A percentile compares a stretch with the other conserved stretches of the same genome.
Conservation (phyloP, 2,329 filamentous ascomycete species). For the Magnaporthiopsis rhizophila region DNA sequence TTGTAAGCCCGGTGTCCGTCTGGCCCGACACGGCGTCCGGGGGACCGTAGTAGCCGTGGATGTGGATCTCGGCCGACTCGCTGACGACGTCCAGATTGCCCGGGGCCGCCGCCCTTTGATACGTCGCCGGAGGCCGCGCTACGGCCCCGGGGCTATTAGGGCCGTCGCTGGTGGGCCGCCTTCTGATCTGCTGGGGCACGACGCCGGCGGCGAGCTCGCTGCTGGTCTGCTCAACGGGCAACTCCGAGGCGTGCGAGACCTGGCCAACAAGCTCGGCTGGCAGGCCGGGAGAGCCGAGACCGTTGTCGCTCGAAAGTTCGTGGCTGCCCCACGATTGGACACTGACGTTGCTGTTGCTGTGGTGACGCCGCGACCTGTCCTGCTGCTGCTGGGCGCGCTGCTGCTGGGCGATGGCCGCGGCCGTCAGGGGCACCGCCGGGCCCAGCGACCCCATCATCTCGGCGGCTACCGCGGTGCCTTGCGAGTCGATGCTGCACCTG, state of each 20-base stretch:
- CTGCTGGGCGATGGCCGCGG: slow-evolving; percentile 1
- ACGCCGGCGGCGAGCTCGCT: slow-evolving; percentile 13
- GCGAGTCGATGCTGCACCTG: slow-evolving; percentile 30
- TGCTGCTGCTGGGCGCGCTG: slow-evolving; percentile 14
- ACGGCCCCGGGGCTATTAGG: slow-evolving; percentile 3
- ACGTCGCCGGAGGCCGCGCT: slow-evolving; percentile 10
- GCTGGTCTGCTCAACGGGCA: slow-evolving; percentile 22
- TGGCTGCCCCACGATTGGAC: slow-evolving; percentile 29
- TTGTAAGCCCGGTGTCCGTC: slow-evolving; percentile 24
- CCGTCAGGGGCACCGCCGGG: not conserved
- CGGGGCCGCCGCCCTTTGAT: slow-evolving; percentile 16
- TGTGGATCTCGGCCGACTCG: slow-evolving; percentile 35
- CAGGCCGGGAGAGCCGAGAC: slow-evolving; percentile 16
- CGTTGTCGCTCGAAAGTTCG: slow-evolving; percentile 13
- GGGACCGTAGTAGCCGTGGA: slow-evolving; percentile 41
- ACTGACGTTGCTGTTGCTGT: slow-evolving; percentile 38
- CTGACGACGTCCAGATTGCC: slow-evolving; percentile 26
- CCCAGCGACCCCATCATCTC: slow-evolving; percentile 1
- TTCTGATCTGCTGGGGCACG: slow-evolving; percentile 2
- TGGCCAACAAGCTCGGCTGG: slow-evolving; percentile 31
- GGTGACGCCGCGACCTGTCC: slow-evolving; percentile 28
- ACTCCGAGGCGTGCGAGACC: slow-evolving; percentile 25
- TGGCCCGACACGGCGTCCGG: slow-evolving; percentile 31
- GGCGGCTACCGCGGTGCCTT: slow-evolving; percentile 14
- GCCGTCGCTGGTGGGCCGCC: slow-evolving; percentile 20